These are phyloP conservation scores for Rheum nobile DNA, from an alignment of 148 eudicot species.

Conservation along the genomic window DNA sequence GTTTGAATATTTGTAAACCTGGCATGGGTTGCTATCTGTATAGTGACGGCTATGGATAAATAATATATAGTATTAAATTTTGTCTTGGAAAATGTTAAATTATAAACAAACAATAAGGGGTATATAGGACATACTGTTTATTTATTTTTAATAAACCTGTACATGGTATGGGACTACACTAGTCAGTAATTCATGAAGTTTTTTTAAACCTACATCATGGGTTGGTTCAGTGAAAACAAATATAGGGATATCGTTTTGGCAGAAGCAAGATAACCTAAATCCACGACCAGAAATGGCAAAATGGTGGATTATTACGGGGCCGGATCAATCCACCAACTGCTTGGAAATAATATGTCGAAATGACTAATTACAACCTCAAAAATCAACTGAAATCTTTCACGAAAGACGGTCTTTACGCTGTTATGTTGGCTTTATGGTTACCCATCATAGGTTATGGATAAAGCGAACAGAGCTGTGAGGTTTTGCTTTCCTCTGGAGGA, in stretches of 20 bases:
- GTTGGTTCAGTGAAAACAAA: too few relatives aligned
- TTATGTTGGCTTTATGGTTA: not conserved
- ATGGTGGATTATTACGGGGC: too few relatives aligned
- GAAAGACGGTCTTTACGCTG: not conserved
- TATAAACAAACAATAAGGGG: not conserved
- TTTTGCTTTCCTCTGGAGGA: not conserved
- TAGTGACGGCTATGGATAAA: not conserved
- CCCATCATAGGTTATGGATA: not conserved
- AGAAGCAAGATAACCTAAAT: too few relatives aligned
- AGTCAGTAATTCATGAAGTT: too few relatives aligned
- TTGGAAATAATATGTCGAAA: not conserved
- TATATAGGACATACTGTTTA: too few relatives aligned
- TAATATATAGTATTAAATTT: not conserved
- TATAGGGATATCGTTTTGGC: too few relatives aligned
- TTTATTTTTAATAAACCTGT: too few relatives aligned
- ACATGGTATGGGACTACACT: too few relatives aligned
- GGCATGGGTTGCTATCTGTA: not conserved
- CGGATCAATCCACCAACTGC: too few relatives aligned
- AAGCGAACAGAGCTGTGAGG: not conserved
- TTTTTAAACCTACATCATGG: too few relatives aligned
- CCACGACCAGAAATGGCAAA: too few relatives aligned
- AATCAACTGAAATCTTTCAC: not conserved
- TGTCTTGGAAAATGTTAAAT: not conserved
- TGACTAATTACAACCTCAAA: not conserved
- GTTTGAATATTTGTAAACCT: not conserved